Conservation (phyloP, 305 asterid species). For the Rubia balearica region DNA sequence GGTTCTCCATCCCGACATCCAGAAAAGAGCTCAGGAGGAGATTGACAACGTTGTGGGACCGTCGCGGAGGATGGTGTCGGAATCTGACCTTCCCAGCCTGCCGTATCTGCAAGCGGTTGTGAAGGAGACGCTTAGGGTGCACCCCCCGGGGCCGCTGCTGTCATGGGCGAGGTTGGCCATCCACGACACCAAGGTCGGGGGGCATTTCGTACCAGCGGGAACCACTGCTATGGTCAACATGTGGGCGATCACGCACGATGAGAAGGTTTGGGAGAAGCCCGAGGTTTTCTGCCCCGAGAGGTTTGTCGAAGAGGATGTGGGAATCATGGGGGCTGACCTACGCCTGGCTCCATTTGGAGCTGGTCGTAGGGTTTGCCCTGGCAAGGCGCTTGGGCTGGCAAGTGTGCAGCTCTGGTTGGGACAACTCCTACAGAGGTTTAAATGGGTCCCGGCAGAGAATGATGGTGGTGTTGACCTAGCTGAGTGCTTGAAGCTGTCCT, state of each 20-base stretch:
- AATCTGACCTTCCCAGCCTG: slow-evolving; percentile 49
- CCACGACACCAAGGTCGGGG: slow-evolving; percentile 56
- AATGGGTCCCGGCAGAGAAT: slow-evolving; percentile 27
- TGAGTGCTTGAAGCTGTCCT: slow-evolving; percentile 53
- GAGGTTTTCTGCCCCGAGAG: slow-evolving; percentile 48
- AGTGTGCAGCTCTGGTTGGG: slow-evolving; percentile 81
- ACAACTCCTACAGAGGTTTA: slow-evolving; percentile 50
- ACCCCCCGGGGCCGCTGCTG: slow-evolving; percentile 84
- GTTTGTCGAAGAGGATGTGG: slow-evolving; percentile 49
- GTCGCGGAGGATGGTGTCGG: slow-evolving; percentile 21
- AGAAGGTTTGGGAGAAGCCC: slow-evolving; percentile 48
- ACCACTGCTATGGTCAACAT: slow-evolving; percentile 88
- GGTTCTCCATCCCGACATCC: slow-evolving; percentile 64
- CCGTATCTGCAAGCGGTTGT: slow-evolving; percentile 57
- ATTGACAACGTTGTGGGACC: slow-evolving; percentile 39
- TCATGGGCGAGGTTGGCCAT: slow-evolving; percentile 79
- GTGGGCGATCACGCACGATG: slow-evolving; percentile 76
- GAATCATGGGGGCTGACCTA: slow-evolving; percentile 65
- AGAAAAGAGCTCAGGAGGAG: slow-evolving; percentile 47
- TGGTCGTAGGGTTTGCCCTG: slow-evolving; percentile 77
- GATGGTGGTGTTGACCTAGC: slow-evolving; percentile 42
- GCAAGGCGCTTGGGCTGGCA: slow-evolving; percentile 60
- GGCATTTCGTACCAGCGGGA: slow-evolving; percentile 52
- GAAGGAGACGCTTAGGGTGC: slow-evolving; percentile 69
- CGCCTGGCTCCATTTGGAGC: slow-evolving; percentile 75